phyloP scores from a whole-genome alignment of 257 asterid species.

The Lavandula angustifolia region DNA sequence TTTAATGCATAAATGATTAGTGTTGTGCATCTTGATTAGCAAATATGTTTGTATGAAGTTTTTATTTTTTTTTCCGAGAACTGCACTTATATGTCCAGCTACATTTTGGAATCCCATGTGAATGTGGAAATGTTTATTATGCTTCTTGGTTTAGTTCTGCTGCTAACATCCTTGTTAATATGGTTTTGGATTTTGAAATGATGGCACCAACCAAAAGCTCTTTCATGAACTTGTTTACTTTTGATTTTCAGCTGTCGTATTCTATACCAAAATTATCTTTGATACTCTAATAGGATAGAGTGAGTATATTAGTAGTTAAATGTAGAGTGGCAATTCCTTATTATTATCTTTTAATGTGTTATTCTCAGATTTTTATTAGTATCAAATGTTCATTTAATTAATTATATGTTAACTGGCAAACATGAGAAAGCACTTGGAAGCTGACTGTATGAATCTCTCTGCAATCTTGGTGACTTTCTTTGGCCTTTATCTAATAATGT shows the following conservation, averaged over 20 bases:
- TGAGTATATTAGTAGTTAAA: neutral
- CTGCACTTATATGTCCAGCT: neutral
- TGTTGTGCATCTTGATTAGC: neutral
- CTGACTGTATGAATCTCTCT: neutral
- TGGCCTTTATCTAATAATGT: conserved; percentile 22
- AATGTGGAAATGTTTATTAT: neutral
- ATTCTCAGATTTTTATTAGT: neutral
- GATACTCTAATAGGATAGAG: neutral
- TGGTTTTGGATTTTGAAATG: neutral
- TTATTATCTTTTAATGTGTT: neutral
- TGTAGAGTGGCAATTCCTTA: neutral
- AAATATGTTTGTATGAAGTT: neutral
- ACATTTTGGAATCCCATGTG: neutral
- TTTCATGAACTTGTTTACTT: neutral
- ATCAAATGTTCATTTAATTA: conserved; percentile 12
- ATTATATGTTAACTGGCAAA: neutral
- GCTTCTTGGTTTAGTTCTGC: conserved; percentile 1
- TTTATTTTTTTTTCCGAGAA: neutral
- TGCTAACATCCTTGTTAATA: neutral
- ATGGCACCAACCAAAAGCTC: neutral
- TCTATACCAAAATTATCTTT: neutral
- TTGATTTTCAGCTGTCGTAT: neutral
- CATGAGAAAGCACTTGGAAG: neutral
- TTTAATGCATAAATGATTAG: too few relatives aligned
- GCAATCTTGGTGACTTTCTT: neutral